Conservation (phyloP, 352 stramenopile genomes). For the Phytophthora quininea region DNA sequence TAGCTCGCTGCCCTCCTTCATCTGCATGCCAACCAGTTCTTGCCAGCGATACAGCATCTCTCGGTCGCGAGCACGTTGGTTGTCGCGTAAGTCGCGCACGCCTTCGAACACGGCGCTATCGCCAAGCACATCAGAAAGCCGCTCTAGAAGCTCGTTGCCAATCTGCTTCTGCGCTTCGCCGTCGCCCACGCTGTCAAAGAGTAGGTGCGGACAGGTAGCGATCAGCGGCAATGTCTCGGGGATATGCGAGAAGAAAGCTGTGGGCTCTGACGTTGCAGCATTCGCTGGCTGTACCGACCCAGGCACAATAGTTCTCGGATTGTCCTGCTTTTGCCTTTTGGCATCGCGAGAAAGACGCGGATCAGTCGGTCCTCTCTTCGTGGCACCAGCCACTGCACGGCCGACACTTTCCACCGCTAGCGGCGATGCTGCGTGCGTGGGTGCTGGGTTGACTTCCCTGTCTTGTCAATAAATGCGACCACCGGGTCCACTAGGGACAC, state of each 20-base stretch:
- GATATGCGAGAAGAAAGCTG: conserved; percentile 57
- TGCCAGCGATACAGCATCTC: conserved; percentile 84
- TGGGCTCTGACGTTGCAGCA: conserved; percentile 15
- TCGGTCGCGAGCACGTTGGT: conserved; percentile 66
- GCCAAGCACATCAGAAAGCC: conserved; percentile 60
- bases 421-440: conserved; percentile 25
- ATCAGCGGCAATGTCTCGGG: conserved; percentile 64
- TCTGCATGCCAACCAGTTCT: conserved; percentile 79
- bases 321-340: conserved; percentile 41
- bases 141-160: conserved; percentile 60
- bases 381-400: conserved; percentile 7
- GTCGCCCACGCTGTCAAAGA: conserved; percentile 63
- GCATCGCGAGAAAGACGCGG: conserved; percentile 20
- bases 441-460: conserved; percentile 29
- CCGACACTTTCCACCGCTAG: conserved; percentile 41
- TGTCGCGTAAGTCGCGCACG: conserved; percentile 61
- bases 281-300: conserved; percentile 3
- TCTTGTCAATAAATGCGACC: conserved; percentile 76
- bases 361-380: conserved; percentile 24
- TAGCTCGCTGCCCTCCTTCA: conserved; percentile 81
- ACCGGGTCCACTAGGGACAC: conserved; percentile 45
- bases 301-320: conserved; percentile 14
- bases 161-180: conserved; percentile 42
- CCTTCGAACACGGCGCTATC: conserved; percentile 74
- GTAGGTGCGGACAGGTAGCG: conserved; percentile 57